Evolutionary conservation across 768 basidiomycete species (phyloP).

Genomic region (Imleria badia): DNA sequence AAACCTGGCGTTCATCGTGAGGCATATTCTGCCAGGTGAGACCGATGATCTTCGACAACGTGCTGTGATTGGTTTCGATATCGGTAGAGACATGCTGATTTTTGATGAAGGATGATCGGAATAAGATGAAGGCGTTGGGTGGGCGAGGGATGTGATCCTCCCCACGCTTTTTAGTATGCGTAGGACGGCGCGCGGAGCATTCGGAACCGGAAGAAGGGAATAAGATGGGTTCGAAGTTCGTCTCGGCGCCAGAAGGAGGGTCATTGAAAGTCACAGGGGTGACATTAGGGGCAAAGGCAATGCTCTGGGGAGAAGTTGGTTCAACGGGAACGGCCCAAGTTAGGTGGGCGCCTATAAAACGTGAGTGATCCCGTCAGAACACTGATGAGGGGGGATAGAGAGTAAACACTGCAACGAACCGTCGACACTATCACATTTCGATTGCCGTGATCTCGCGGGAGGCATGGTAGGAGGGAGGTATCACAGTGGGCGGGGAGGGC

Average conservation of each 20-base stretch:
- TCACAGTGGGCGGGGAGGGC: conserved; percentile 19
- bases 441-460: conserved; percentile 41
- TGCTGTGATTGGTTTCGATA: conserved; percentile 81
- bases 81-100: conserved; percentile 72
- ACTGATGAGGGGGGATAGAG: not conserved
- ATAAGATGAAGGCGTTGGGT: conserved; percentile 85
- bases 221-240: conserved; percentile 46
- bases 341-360: conserved; percentile 39
- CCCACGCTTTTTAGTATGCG: conserved; percentile 69
- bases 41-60: conserved; percentile 82
- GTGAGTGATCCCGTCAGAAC: conserved; percentile 15
- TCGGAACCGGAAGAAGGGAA: conserved; percentile 53
- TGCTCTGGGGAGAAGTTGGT: conserved; percentile 35
- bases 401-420: conserved; percentile 29
- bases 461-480: conserved; percentile 41
- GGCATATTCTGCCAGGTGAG: conserved; percentile 80
- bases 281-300: conserved; percentile 59
- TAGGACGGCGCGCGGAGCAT: conserved; percentile 39
- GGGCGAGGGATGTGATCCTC: conserved; percentile 80
- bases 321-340: conserved; percentile 49
- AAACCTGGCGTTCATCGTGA: conserved; percentile 70
- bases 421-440: conserved; percentile 34
- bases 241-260: conserved; percentile 38
- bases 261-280: conserved; percentile 60
- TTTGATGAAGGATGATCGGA: conserved; percentile 82